phyloP scores from a whole-genome alignment of 2,329 filamentous ascomycete genomes.

The Penicillium digitatum region DNA sequence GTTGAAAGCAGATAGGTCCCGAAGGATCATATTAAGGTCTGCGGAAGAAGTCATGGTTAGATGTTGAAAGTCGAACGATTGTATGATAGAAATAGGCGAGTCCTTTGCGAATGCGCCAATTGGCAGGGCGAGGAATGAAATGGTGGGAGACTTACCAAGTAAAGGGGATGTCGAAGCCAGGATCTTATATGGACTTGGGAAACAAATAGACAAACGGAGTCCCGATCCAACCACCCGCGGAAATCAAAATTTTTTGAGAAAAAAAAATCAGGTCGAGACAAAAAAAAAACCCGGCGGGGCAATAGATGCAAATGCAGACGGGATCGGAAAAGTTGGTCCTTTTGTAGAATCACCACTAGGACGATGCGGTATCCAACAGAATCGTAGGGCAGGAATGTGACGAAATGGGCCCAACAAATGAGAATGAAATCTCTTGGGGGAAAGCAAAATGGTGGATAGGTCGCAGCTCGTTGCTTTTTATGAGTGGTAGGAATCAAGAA shows the following conservation, averaged over 20 bases:
- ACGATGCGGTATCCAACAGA: slow-evolving; percentile 24
- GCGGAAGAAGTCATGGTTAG: slow-evolving; percentile 32
- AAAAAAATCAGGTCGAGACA: slow-evolving; percentile 22
- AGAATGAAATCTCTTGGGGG: slow-evolving; percentile 5
- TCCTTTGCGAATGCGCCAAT: background rate
- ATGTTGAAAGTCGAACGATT: background rate
- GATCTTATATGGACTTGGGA: slow-evolving; percentile 22
- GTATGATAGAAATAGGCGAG: background rate
- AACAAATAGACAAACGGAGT: slow-evolving; percentile 20
- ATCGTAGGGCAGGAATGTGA: slow-evolving; percentile 35
- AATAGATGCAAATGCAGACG: slow-evolving; percentile 32
- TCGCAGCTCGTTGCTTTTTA: slow-evolving; percentile 26
- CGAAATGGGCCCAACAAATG: slow-evolving; percentile 21
- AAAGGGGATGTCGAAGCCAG: slow-evolving; percentile 19
- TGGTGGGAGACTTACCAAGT: slow-evolving; percentile 19
- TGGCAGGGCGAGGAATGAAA: slow-evolving; percentile 17
- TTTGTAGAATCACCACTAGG: slow-evolving; percentile 32
- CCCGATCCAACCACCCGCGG: slow-evolving; percentile 24
- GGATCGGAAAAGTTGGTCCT: slow-evolving; percentile 37
- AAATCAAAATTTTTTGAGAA: slow-evolving; percentile 3
- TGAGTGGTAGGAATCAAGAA: slow-evolving; percentile 5
- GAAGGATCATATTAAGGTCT: slow-evolving; percentile 41
- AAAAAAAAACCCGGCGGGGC: slow-evolving; percentile 24
- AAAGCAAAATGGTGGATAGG: slow-evolving; percentile 15
- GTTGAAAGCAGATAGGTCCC: slow-evolving; percentile 43